Percentiles rank a stretch among this genome's conserved stretches.
Evolutionary conservation across 768 basidiomycete genomes (phyloP).

Genomic region (Amanita brunnescens): DNA sequence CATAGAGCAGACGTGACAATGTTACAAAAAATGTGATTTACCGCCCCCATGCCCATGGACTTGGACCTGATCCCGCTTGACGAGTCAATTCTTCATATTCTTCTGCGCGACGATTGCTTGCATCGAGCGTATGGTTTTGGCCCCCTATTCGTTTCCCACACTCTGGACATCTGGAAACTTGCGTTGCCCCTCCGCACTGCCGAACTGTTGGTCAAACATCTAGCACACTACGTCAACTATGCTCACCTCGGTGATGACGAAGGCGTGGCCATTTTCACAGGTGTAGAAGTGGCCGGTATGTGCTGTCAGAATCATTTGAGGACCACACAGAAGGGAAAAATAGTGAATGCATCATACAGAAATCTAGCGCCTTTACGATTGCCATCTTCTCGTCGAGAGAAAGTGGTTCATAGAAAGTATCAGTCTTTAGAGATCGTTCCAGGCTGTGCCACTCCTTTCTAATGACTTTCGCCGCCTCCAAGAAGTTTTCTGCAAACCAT

Average conservation of each 20-base stretch:
- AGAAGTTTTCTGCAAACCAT: constrained; percentile 41
- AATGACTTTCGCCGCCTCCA: constrained; percentile 25
- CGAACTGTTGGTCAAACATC: neutral
- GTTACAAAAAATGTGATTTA: neutral
- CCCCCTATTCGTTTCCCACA: constrained; percentile 50
- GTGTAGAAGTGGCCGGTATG: constrained; percentile 39
- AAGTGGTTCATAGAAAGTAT: constrained; percentile 42
- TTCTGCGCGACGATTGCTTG: constrained; percentile 34
- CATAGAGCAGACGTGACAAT: too few species aligned
- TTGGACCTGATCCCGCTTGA: constrained; percentile 23
- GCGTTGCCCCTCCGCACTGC: constrained; percentile 55
- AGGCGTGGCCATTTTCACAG: constrained; percentile 54
- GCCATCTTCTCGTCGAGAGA: constrained; percentile 44
- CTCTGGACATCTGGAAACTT: constrained; percentile 43
- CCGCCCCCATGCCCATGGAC: constrained; percentile 24
- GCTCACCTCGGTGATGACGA: constrained; percentile 46
- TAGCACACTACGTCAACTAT: constrained; percentile 5
- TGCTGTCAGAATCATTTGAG: constrained; percentile 15
- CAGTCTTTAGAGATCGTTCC: constrained; percentile 26
- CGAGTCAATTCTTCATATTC: constrained; percentile 38
- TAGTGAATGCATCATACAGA: constrained; percentile 26
- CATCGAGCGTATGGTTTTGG: constrained; percentile 27
- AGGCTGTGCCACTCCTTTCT: constrained; percentile 39
- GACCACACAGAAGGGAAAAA: neutral
- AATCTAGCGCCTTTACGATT: constrained; percentile 40